Evolutionary conservation across 768 basidiomycete species (phyloP).

Genomic region (Krasilnikovozyma curviuscula): DNA sequence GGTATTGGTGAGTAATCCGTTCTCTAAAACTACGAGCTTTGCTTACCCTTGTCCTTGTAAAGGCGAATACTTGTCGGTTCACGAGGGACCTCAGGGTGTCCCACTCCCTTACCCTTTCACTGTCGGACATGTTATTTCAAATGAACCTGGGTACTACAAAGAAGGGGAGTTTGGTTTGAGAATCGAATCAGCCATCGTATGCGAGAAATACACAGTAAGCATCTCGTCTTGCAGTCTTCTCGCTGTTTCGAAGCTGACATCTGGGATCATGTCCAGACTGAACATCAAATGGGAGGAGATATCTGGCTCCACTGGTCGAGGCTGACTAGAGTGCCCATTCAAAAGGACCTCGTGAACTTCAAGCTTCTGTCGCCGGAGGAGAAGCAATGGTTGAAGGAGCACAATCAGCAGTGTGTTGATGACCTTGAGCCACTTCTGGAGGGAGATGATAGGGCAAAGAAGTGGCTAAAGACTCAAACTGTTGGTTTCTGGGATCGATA

Average conservation of each 20-base stretch:
- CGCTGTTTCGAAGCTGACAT: neutral
- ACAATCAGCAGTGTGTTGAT: constrained; percentile 55
- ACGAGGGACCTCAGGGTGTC: constrained; percentile 50
- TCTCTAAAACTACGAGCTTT: neutral
- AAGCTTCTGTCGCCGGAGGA: constrained; percentile 68
- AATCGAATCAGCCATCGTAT: constrained; percentile 40
- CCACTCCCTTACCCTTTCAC: constrained; percentile 45
- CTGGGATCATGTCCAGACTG: constrained; percentile 35
- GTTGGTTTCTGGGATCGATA: no score
- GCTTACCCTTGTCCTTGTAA: neutral
- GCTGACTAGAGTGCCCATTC: constrained; percentile 60
- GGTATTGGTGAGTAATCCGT: neutral
- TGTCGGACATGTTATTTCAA: constrained; percentile 71
- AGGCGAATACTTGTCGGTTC: constrained; percentile 21
- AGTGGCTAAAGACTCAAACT: constrained; percentile 53
- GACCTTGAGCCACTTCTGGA: constrained; percentile 45
- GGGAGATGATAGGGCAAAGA: constrained; percentile 59
- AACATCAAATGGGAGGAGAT: constrained; percentile 47
- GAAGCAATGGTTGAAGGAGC: constrained; percentile 68
- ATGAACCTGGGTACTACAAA: constrained; percentile 29
- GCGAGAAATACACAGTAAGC: neutral
- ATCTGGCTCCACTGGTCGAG: constrained; percentile 82
- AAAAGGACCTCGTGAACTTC: constrained; percentile 71
- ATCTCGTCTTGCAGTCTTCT: neutral
- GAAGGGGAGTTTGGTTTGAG: constrained; percentile 74